Conservation (phyloP, 208 protist species). For the Leptomonas seymouri region DNA sequence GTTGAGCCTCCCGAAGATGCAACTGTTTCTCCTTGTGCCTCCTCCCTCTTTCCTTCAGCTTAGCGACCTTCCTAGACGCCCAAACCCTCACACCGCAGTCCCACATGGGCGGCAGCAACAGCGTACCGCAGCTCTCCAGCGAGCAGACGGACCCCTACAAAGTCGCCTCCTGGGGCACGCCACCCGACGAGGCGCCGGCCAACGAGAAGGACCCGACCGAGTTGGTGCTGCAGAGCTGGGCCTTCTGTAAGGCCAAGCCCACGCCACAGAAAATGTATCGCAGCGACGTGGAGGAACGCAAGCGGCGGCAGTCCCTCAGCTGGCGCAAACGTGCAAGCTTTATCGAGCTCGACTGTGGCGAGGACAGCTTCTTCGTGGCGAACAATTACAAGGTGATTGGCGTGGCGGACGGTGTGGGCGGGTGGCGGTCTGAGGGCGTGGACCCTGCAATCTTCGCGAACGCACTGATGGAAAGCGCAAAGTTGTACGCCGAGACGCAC, state of each 20-base stretch:
- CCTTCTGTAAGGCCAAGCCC: conserved; percentile 90
- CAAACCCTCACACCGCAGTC: not conserved
- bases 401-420: conserved; percentile 93
- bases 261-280: conserved; percentile 70
- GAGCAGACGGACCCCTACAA: conserved; percentile 27
- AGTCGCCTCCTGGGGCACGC: conserved; percentile 65
- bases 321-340: conserved; percentile 92
- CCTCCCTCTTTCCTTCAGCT: not conserved
- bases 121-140: conserved; percentile 22
- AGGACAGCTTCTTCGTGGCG: conserved; percentile 93
- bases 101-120: conserved; percentile 29
- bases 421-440: conserved; percentile 85
- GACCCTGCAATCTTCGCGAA: conserved; percentile 88
- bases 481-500: conserved; percentile 86
- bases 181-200: conserved; percentile 71
- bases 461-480: conserved; percentile 91
- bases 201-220: conserved; percentile 81
- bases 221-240: conserved; percentile 91
- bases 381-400: conserved; percentile 92
- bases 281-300: conserved; percentile 84
- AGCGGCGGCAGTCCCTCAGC: conserved; percentile 56
- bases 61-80: not conserved
- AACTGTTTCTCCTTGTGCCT: not conserved
- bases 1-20: too few species aligned
- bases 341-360: conserved; percentile 92